These are phyloP conservation scores for Coemansia sp. DNA, from an alignment of 192 early-diverging fungal genomes.

Conservation along the genomic window DNA sequence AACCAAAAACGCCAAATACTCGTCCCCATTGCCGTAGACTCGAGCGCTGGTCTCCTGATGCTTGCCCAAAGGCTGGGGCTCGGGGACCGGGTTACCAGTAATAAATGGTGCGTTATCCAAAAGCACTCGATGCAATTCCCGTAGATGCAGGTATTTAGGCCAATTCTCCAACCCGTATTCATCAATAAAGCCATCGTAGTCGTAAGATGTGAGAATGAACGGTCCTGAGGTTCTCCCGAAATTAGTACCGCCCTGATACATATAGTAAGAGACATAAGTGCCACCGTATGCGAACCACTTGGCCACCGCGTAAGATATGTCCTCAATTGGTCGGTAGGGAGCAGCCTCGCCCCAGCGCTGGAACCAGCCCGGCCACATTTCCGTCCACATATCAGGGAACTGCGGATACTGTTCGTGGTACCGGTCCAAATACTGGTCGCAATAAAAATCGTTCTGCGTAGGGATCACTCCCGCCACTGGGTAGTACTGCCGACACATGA, in stretches of 20 bases:
- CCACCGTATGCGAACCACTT: slow-evolving; percentile 64
- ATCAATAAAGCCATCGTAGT: slow-evolving; percentile 57
- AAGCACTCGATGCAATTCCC: slow-evolving; percentile 27
- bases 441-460: slow-evolving; percentile 62
- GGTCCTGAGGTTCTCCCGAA: slow-evolving; percentile 60
- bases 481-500: slow-evolving; percentile 64
- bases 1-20: slow-evolving; percentile 41
- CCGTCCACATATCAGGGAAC: slow-evolving; percentile 62
- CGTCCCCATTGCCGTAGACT: slow-evolving; percentile 24
- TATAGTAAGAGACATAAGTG: slow-evolving; percentile 62
- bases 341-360: slow-evolving; percentile 59
- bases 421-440: slow-evolving; percentile 50
- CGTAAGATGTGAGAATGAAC: slow-evolving; percentile 50
- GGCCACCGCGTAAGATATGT: slow-evolving; percentile 62
- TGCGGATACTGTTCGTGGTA: slow-evolving; percentile 43
- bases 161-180: slow-evolving; percentile 58
- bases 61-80: slow-evolving; percentile 3
- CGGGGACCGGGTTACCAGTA: slow-evolving; percentile 21
- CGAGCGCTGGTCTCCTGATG: slow-evolving; percentile 1
- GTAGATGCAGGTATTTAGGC: slow-evolving; percentile 56
- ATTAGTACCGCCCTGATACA: slow-evolving; percentile 75
- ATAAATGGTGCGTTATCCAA: slow-evolving; percentile 28
- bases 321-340: slow-evolving; percentile 59
- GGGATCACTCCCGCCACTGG: slow-evolving; percentile 44
- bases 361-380: slow-evolving; percentile 68